phyloP scores from a whole-genome alignment of 164 flowering plant species.

The Vitis amurensis region DNA sequence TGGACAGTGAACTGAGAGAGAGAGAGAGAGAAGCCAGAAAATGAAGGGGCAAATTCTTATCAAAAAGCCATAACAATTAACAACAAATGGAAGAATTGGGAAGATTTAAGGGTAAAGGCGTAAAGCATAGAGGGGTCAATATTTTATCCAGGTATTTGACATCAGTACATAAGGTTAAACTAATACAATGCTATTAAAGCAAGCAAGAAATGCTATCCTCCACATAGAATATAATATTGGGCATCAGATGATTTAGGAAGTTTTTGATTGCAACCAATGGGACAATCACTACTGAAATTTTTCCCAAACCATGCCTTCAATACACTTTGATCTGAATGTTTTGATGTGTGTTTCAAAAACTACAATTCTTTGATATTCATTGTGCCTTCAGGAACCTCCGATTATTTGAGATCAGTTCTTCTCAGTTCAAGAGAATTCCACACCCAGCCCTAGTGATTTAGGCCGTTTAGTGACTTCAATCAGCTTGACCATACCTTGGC shows the following conservation, averaged over 20 bases:
- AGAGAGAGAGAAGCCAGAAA: too few relatives aligned
- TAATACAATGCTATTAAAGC: too few relatives aligned
- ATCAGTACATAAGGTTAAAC: too few relatives aligned
- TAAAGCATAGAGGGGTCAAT: too few relatives aligned
- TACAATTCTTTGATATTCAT: slow-evolving; percentile 30
- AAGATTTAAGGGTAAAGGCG: too few relatives aligned
- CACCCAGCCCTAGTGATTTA: slow-evolving; percentile 84
- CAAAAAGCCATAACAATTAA: too few relatives aligned
- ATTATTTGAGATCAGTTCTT: slow-evolving; percentile 9
- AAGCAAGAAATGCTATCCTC: too few relatives aligned
- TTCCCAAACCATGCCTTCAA: slow-evolving; percentile 69
- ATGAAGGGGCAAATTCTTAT: too few relatives aligned
- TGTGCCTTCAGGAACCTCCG: slow-evolving; percentile 16
- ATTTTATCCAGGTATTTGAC: too few relatives aligned
- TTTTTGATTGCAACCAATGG: slow-evolving; percentile 64
- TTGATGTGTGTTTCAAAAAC: slow-evolving; percentile 73
- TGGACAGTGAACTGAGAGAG: too few relatives aligned
- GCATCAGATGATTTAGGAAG: slow-evolving; percentile 74
- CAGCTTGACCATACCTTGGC: slow-evolving; percentile 66
- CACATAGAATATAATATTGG: slow-evolving; percentile 9
- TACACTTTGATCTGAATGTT: slow-evolving; percentile 78
- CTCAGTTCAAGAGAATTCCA: slow-evolving; percentile 38
- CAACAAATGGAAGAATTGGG: too few relatives aligned
- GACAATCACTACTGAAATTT: slow-evolving; percentile 67
- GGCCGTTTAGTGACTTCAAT: slow-evolving; percentile 79